Evolutionary conservation across 2,329 filamentous ascomycete species (phyloP).

Genomic region (Alternaria solani): DNA sequence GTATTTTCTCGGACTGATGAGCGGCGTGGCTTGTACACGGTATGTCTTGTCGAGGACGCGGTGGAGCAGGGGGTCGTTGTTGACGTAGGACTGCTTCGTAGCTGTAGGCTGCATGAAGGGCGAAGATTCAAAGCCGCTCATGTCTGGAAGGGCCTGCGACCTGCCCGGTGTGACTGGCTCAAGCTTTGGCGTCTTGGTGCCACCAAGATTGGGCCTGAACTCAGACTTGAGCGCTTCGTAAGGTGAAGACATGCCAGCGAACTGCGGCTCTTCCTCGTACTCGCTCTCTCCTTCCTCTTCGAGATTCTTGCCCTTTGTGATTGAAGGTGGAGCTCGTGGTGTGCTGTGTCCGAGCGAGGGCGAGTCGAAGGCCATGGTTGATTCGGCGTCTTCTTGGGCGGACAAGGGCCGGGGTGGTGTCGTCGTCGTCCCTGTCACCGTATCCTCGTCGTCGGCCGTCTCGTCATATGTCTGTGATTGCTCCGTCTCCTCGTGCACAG

Average conservation of each 20-base stretch:
- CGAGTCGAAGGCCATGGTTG: slow-evolving; percentile 74
- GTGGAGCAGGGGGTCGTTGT: slow-evolving; percentile 82
- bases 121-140: slow-evolving; percentile 58
- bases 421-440: slow-evolving; percentile 54
- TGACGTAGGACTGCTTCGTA: slow-evolving; percentile 42
- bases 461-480: slow-evolving; percentile 54
- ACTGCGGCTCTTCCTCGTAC: slow-evolving; percentile 50
- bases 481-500: slow-evolving; percentile 54
- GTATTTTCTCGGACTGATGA: slow-evolving; percentile 67
- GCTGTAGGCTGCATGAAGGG: slow-evolving; percentile 58
- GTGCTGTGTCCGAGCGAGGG: slow-evolving; percentile 68
- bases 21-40: slow-evolving; percentile 89
- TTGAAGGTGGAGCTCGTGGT: slow-evolving; percentile 54
- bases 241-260: slow-evolving; percentile 75
- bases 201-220: slow-evolving; percentile 70
- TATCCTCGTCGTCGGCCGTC: slow-evolving; percentile 48
- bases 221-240: slow-evolving; percentile 78
- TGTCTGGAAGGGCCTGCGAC: slow-evolving; percentile 50
- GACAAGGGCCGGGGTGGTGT: slow-evolving; percentile 48
- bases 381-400: slow-evolving; percentile 52
- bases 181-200: slow-evolving; percentile 36
- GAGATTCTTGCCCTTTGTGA: slow-evolving; percentile 22
- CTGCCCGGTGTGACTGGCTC: slow-evolving; percentile 50
- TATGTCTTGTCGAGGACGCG: slow-evolving; percentile 96
- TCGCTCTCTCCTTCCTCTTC: slow-evolving; percentile 21